These are phyloP conservation scores for Rhodocollybia butyracea DNA, from an alignment of 768 basidiomycete species.

Conservation along the genomic window DNA sequence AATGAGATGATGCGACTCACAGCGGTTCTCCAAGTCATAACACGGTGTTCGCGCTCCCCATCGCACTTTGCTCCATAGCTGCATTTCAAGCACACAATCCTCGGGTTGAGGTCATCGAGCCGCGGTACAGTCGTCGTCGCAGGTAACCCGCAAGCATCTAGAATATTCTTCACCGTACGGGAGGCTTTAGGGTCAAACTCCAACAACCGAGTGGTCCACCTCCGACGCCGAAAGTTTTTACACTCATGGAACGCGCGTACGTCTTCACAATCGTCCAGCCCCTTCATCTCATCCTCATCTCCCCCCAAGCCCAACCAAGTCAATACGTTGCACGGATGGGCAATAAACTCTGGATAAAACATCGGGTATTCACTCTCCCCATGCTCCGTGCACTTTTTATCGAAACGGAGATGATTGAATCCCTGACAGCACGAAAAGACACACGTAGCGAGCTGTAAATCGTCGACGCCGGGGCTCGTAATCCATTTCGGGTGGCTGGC, in stretches of 20 bases:
- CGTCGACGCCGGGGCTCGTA: neutral
- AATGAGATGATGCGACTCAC: constrained; percentile 23
- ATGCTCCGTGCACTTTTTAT: no score
- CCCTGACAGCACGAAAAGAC: constrained; percentile 25
- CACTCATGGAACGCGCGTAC: constrained; percentile 14
- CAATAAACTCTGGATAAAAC: constrained; percentile 33
- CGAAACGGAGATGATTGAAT: neutral
- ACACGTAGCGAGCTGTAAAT: constrained; percentile 16
- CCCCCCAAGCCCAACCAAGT: neutral
- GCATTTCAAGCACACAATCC: constrained; percentile 34
- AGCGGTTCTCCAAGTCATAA: constrained; percentile 31
- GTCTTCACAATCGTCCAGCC: neutral
- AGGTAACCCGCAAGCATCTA: constrained; percentile 27
- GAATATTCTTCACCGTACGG: constrained; percentile 23
- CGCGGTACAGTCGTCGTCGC: constrained; percentile 18
- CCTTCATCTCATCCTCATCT: neutral
- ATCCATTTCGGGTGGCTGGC: neutral
- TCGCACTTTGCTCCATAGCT: constrained; percentile 28
- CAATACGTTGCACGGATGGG: constrained; percentile 28
- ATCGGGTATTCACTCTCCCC: constrained; percentile 15
- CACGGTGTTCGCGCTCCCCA: constrained; percentile 25
- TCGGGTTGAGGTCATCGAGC: constrained; percentile 27
- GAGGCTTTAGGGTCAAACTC: constrained; percentile 28
- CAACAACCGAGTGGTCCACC: constrained; percentile 22
- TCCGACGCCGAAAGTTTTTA: constrained; percentile 9